These are phyloP conservation scores for Lecanicillium sp. DNA, from an alignment of 2,329 filamentous ascomycete genomes.

Conservation along the genomic window DNA sequence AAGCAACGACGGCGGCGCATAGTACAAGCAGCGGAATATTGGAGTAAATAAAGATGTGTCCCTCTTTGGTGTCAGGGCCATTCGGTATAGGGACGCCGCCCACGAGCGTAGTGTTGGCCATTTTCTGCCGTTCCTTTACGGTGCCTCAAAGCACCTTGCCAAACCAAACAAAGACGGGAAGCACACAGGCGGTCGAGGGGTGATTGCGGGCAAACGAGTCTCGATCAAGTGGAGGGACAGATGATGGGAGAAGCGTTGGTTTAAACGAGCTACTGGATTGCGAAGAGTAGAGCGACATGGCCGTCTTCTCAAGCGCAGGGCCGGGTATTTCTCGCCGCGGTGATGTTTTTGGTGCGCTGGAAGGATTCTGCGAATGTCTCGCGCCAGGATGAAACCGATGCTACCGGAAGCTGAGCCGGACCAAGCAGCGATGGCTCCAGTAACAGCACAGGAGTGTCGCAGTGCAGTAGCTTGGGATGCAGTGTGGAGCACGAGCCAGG, in stretches of 20 bases:
- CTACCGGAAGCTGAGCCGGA: not conserved
- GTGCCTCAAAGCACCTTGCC: too few species aligned
- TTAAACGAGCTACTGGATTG: too few species aligned
- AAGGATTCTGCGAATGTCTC: not conserved
- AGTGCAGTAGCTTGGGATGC: slow-evolving; percentile 1
- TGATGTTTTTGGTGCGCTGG: not conserved
- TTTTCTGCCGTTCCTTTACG: too few species aligned
- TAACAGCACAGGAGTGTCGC: not conserved
- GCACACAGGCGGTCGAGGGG: too few species aligned
- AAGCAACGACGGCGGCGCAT: not conserved
- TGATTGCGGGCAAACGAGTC: too few species aligned
- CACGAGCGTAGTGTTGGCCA: not conserved
- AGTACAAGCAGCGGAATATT: slow-evolving; percentile 7
- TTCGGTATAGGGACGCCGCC: not conserved
- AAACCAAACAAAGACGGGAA: too few species aligned
- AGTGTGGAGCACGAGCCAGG: not conserved
- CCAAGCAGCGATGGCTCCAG: not conserved
- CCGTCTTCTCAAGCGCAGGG: too few species aligned
- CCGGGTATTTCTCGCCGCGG: too few species aligned
- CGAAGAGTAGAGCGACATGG: too few species aligned
- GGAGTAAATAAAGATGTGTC: slow-evolving; percentile 7
- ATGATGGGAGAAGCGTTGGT: too few species aligned
- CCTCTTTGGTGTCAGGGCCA: slow-evolving; percentile 8
- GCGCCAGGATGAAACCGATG: not conserved
- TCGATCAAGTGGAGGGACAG: too few species aligned